Percentiles rank a stretch among this genome's conserved stretches.
Evolutionary conservation across 257 asterid genomes (phyloP).

Genomic region (Coffea eugenioides): DNA sequence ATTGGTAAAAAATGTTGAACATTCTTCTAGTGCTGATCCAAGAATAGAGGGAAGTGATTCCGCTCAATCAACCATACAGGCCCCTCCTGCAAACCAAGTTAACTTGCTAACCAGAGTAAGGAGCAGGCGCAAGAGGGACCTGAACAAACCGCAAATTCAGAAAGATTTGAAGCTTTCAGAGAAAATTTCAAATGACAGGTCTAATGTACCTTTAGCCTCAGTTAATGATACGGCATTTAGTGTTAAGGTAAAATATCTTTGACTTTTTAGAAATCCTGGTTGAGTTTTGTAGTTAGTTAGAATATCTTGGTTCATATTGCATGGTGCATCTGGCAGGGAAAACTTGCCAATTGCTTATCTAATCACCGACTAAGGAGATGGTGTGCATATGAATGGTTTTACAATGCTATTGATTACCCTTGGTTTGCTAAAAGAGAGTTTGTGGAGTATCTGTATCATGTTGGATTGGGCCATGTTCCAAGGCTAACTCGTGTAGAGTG

Average conservation of each 20-base stretch:
- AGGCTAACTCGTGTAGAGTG: constrained; percentile 89
- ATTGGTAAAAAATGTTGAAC: constrained; percentile 52
- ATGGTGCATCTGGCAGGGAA: constrained; percentile 42
- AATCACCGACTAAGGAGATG: constrained; percentile 69
- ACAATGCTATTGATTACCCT: constrained; percentile 89
- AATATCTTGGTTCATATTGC: constrained; percentile 9
- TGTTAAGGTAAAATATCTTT: constrained; percentile 41
- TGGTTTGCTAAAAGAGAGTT: constrained; percentile 90
- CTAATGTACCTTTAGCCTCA: constrained; percentile 34
- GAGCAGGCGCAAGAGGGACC: constrained; percentile 67
- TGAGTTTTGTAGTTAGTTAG: constrained; percentile 8
- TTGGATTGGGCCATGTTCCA: constrained; percentile 84
- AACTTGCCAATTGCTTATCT: constrained; percentile 58
- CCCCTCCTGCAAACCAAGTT: constrained; percentile 47
- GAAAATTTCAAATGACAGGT: constrained; percentile 46
- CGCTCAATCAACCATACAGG: constrained; percentile 62
- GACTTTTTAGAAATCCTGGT: not conserved
- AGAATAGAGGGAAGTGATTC: constrained; percentile 84
- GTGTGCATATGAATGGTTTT: constrained; percentile 93
- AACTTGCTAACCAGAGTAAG: constrained; percentile 62
- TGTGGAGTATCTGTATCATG: constrained; percentile 83
- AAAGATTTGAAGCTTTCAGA: constrained; percentile 54
- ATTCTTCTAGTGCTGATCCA: constrained; percentile 60
- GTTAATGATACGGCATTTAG: constrained; percentile 37
- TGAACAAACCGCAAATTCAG: constrained; percentile 44